phyloP scores from a whole-genome alignment of 108 stramenopile genomes.

The Skeletonema tropicum region DNA sequence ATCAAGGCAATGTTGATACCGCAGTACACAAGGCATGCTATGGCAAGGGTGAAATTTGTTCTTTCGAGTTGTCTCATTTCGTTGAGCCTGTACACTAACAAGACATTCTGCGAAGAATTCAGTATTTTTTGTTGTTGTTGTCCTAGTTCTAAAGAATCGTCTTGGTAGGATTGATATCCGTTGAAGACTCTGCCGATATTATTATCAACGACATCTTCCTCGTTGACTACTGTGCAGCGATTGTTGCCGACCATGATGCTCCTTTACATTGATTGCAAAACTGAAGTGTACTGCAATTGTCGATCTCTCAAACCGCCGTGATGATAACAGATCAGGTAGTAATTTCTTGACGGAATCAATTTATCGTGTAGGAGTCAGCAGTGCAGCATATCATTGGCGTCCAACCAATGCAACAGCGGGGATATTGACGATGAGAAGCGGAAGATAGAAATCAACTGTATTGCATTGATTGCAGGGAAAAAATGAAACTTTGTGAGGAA shows the following conservation, averaged over 20 bases:
- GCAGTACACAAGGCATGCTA: slow-evolving; percentile 25
- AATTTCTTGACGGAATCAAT: too few species aligned
- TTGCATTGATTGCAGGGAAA: too few species aligned
- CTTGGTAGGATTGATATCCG: neutral
- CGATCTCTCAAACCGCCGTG: too few species aligned
- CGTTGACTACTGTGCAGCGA: neutral
- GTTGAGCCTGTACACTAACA: slow-evolving; percentile 29
- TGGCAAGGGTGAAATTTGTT: slow-evolving; percentile 31
- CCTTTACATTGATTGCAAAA: too few species aligned
- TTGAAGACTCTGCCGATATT: neutral
- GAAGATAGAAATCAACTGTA: too few species aligned
- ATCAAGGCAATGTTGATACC: slow-evolving; percentile 43
- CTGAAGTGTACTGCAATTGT: too few species aligned
- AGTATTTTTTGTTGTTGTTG: slow-evolving; percentile 8
- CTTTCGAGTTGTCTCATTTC: slow-evolving; percentile 27
- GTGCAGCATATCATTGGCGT: too few species aligned
- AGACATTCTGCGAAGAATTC: slow-evolving; percentile 22
- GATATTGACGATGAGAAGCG: too few species aligned
- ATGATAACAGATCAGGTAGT: too few species aligned
- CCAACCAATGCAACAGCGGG: too few species aligned
- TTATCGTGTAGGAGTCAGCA: too few species aligned
- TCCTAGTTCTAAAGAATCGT: neutral
- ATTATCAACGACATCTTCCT: neutral
- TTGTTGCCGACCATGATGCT: neutral
- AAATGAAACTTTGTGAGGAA: too few species aligned